Evolutionary conservation across 1,284 basidiomycete genomes (phyloP), one percentile per base, ranked within the genome.

Genomic region (Puccinia coronata): DNA sequence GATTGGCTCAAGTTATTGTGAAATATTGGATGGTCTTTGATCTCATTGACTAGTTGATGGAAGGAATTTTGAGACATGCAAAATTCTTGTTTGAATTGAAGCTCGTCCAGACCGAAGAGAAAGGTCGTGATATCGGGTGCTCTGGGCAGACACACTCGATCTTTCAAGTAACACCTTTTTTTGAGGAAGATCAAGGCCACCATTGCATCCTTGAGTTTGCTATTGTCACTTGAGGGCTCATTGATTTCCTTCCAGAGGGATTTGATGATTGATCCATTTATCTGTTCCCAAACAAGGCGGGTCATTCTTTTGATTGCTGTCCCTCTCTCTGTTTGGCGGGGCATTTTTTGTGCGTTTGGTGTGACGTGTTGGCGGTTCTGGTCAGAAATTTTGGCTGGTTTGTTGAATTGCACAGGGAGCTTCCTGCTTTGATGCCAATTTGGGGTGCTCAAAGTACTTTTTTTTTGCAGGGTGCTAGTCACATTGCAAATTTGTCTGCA

Each of bases 81-180:
- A 18, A 69, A 69, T 69, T 69, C 65, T 18, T 47, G 65, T 20
- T 69, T 69, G 39, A 69, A 69, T 34, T 16, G 20, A 16, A 31
- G 4, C 1, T 36, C 39, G 28, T 65, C 61, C 16, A 65, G 61
- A 39, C 31, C 11, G 39, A 65, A 65, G 31, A 65, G 61, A 39
- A 39, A 65, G n/a, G 18, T 39, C 14, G 20, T 65, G 23, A 65
- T 65, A 5, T 65, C 28, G 9, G 61, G 61, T 14, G 61, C 31
- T 65, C 61, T 14, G 36, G n/a, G 14, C 2, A 65, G 61, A 28
- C 39, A 36, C 23, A 39, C 2, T 65, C 61, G n/a, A 39, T 36
- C 31, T 16, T 20, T 25, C 28, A 65, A n/a, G 39, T 65, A 65
- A 39, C 61, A 18, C 34, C 25, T 39, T 9, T 39, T 65, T 36